Evolutionary conservation across 768 basidiomycete genomes (phyloP).

Genomic region (Phaeotremella skinneri): DNA sequence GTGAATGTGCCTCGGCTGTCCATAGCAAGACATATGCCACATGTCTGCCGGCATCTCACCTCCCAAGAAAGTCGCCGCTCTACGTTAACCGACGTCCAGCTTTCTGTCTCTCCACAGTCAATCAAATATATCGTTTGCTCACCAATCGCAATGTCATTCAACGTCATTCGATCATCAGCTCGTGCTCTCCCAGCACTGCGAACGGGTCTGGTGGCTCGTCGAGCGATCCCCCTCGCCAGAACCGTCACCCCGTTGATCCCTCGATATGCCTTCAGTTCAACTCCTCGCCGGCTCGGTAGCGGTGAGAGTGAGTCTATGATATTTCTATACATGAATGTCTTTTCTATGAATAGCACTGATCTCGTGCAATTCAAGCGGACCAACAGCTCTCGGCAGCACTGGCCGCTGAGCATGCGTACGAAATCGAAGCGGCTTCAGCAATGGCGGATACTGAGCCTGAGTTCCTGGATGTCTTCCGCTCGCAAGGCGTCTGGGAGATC

Average conservation of each 20-base stretch:
- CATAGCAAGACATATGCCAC: too few species aligned
- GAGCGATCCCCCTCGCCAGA: constrained; percentile 6
- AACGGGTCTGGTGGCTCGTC: constrained; percentile 11
- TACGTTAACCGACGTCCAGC: not conserved
- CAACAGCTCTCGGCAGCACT: constrained; percentile 67
- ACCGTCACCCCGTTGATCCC: constrained; percentile 13
- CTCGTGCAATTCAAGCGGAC: not conserved
- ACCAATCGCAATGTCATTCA: not conserved
- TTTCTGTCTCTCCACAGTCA: too few species aligned
- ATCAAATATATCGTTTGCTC: not conserved
- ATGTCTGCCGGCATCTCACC: not conserved
- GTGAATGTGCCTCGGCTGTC: too few species aligned
- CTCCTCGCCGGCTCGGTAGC: constrained; percentile 33
- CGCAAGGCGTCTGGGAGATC: constrained; percentile 76
- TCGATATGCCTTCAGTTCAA: constrained; percentile 24
- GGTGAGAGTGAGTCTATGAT: constrained; percentile 40
- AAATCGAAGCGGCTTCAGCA: constrained; percentile 61
- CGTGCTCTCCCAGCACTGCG: constrained; percentile 7
- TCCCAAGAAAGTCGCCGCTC: not conserved
- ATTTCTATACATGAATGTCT: not conserved
- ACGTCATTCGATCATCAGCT: not conserved
- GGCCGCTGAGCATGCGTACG: constrained; percentile 78
- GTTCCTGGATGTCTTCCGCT: constrained; percentile 72
- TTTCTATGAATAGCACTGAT: not conserved
- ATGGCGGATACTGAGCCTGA: constrained; percentile 60